A percentile compares a stretch with the other conserved stretches of the same genome.
These are phyloP conservation scores for Candida buenavistaensis DNA, from an alignment of 1,139 yeast species.

Conservation along the genomic window DNA sequence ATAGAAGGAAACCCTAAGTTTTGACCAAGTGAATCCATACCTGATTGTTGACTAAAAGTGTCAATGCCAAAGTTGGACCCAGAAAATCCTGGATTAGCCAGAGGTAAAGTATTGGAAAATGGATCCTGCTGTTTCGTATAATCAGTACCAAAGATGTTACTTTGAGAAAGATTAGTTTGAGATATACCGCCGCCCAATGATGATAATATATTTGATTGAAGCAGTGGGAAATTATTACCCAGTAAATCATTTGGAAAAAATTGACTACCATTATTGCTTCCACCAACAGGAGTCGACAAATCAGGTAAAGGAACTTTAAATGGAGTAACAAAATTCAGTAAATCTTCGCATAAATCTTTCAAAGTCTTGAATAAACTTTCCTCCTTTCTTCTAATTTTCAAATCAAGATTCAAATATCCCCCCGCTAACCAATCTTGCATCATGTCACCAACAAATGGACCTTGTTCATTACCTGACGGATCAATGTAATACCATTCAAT, in stretches of 20 bases:
- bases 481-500: constrained; percentile 75
- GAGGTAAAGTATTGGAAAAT: constrained; percentile 16
- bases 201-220: constrained; percentile 4
- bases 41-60: constrained; percentile 17
- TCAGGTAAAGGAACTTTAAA: constrained; percentile 55
- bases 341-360: constrained; percentile 43
- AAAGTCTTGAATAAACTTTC: constrained; percentile 43
- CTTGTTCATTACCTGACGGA: constrained; percentile 69
- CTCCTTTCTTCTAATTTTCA: constrained; percentile 57
- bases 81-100: constrained; percentile 5
- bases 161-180: constrained; percentile 4
- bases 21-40: constrained; percentile 10
- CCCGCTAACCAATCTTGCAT: constrained; percentile 80
- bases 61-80: constrained; percentile 25
- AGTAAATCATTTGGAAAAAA: constrained; percentile 12
- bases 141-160: constrained; percentile 27
- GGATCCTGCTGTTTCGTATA: constrained; percentile 29
- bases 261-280: constrained; percentile 3
- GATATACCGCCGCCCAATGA: constrained; percentile 3
- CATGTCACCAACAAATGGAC: constrained; percentile 71
- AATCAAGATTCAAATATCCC: constrained; percentile 58
- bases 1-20: constrained; percentile 17
- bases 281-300: constrained; percentile 22
- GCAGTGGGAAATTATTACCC: constrained; percentile 3
- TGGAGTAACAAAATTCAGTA: constrained; percentile 57